Evolutionary conservation across 306 rosid genomes (phyloP), one percentile per base, ranked within the genome.

Genomic region (Castanea crenata): DNA sequence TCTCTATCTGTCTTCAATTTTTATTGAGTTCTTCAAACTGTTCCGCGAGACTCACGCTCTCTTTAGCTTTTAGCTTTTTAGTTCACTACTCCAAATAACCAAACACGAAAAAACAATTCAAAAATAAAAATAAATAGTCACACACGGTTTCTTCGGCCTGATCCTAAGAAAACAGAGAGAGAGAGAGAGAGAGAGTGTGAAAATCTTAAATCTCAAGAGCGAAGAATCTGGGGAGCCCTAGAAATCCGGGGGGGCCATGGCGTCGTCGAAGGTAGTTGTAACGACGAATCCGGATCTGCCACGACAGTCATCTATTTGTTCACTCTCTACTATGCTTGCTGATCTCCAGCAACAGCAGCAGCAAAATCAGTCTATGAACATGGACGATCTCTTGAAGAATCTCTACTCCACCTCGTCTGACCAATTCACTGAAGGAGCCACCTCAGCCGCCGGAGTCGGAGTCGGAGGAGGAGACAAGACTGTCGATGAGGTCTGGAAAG

Each of bases 231-330:
- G 63, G 32, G 27, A 46, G 69, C 71, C 86, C 90, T 71, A 71
- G 74, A 85, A 86, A 72, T 44, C 65, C 81, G 86, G 46, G 46
- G 12, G 1, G 46, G 29, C 78, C 79, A 93, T 91, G 98, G 93
- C 97, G 81, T 90, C 95, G 80, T 83, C 97, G 68, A 91, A 93
- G 82, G 84, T 93, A 79, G 46, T 41, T 41, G 91, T 83, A 25
- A 83, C 92, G 69, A 71, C 91, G 79, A 94, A 86, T 87, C 59
- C 94, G 89, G 98, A 94, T 88, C 93, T 88, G 81, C 96, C 94
- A 78, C 92, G 90, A 38, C 86, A 88, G 73, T 89, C 93, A 4
- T 86, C 93, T 76, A 73, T 86, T 55, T 88, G 91, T 82, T 89
- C 96, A 13, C 78, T 86, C 74, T 88, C 93, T n/a, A 73, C 83